Percentiles rank a stretch among this genome's conserved stretches.
Conservation (phyloP, 2,329 filamentous ascomycete genomes). For the Cytospora piceae region DNA sequence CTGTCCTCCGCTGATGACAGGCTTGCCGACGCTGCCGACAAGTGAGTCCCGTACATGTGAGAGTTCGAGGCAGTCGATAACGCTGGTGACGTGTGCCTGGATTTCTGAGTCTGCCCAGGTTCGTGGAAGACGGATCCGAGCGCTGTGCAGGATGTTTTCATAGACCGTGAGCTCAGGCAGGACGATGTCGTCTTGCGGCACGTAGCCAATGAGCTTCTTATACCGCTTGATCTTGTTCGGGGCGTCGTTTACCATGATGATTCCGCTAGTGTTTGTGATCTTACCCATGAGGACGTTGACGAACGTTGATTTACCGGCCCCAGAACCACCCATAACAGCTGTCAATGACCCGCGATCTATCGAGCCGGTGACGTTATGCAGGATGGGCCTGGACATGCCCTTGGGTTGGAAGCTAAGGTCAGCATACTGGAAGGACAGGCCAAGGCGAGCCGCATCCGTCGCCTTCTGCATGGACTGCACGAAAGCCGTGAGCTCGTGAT, state of each 20-base stretch:
- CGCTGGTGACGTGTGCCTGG: constrained; percentile 55
- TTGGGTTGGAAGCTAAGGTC: constrained; percentile 54
- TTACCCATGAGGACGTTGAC: constrained; percentile 67
- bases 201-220: constrained; percentile 64
- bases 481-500: constrained; percentile 51
- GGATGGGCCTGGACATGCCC: constrained; percentile 48
- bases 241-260: constrained; percentile 57
- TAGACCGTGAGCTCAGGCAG: constrained; percentile 62
- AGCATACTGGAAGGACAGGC: constrained; percentile 57
- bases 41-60: constrained; percentile 55
- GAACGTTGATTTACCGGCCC: constrained; percentile 64
- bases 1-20: constrained; percentile 59
- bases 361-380: constrained; percentile 57
- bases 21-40: constrained; percentile 55
- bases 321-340: constrained; percentile 63
- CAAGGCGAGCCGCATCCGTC: constrained; percentile 54
- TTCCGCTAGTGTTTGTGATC: constrained; percentile 52
- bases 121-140: constrained; percentile 55
- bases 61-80: constrained; percentile 59
- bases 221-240: constrained; percentile 53
- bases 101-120: constrained; percentile 56
- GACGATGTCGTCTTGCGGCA: constrained; percentile 65
- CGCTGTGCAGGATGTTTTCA: constrained; percentile 65
- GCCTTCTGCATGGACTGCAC: constrained; percentile 57
- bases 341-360: constrained; percentile 59